Percentiles rank a stretch among this genome's conserved stretches.
phyloP scores from a whole-genome alignment of 805 yeast species.

The Ogataea nakhonphanomensis region DNA sequence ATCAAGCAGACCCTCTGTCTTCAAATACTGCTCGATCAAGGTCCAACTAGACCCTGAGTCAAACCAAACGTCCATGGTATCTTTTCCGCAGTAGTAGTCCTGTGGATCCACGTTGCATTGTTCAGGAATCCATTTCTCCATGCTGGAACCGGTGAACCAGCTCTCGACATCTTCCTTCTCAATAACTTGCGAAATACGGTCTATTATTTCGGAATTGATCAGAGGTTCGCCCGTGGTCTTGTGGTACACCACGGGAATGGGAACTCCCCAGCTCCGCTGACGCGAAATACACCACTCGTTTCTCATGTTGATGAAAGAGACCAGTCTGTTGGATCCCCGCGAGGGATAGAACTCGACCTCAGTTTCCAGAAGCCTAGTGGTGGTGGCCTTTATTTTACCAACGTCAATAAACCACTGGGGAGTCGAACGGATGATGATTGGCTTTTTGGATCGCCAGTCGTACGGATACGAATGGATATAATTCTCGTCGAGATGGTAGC shows the following conservation, averaged over 20 bases:
- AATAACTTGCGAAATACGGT: conserved; percentile 54
- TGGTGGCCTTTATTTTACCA: conserved; percentile 60
- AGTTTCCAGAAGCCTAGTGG: conserved; percentile 52
- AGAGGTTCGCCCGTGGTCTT: conserved; percentile 60
- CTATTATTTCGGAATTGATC: conserved; percentile 53
- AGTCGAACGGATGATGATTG: conserved; percentile 91
- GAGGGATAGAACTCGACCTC: conserved; percentile 71
- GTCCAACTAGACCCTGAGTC: conserved; percentile 96
- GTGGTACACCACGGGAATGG: conserved; percentile 81
- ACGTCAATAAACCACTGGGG: conserved; percentile 97
- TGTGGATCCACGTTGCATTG: conserved; percentile 38
- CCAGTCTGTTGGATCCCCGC: conserved; percentile 65
- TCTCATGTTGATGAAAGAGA: conserved; percentile 70
- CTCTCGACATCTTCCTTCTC: conserved; percentile 61
- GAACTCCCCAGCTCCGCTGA: conserved; percentile 98
- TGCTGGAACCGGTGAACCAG: conserved; percentile 62
- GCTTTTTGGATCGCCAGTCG: conserved; percentile 96
- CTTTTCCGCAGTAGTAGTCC: conserved; percentile 62
- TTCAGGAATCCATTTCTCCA: conserved; percentile 72
- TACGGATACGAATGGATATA: conserved; percentile 87
- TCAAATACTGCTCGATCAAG: conserved; percentile 42
- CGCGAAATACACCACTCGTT: conserved; percentile 98
- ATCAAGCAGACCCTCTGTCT: conserved; percentile 31
- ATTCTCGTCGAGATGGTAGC: conserved; percentile 44
- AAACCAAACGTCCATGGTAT: conserved; percentile 99